Percentiles rank a stretch among this genome's conserved stretches.
These are phyloP conservation scores for Naematelia aurantialba DNA, from an alignment of 768 basidiomycete genomes.

Conservation along the genomic window DNA sequence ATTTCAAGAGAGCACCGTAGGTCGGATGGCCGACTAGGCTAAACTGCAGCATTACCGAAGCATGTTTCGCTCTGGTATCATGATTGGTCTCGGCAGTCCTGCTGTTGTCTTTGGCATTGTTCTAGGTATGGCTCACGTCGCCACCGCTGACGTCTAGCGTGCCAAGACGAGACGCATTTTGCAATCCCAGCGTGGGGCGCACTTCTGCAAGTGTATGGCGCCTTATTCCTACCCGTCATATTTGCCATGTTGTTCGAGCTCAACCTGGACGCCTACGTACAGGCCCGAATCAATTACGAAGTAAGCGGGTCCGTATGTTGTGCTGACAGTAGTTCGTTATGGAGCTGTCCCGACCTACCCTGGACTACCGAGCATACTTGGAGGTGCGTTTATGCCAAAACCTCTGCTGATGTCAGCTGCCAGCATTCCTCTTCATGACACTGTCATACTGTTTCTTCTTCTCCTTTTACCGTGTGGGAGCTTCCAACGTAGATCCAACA, in stretches of 20 bases:
- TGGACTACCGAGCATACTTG: constrained; percentile 75
- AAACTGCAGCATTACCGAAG: constrained; percentile 32
- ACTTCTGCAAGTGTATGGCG: constrained; percentile 72
- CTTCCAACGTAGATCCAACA: constrained; percentile 59
- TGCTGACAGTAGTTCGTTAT: constrained; percentile 37
- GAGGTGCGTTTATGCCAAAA: constrained; percentile 54
- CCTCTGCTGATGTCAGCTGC: constrained; percentile 57
- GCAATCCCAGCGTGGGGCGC: constrained; percentile 67
- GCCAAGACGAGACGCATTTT: constrained; percentile 57
- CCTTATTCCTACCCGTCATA: constrained; percentile 67
- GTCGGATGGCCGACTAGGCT: constrained; percentile 8
- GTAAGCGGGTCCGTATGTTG: constrained; percentile 56
- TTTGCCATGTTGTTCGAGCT: constrained; percentile 73
- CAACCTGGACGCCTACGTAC: constrained; percentile 76
- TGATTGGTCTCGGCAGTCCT: constrained; percentile 68
- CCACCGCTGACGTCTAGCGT: constrained; percentile 53
- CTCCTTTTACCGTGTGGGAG: constrained; percentile 66
- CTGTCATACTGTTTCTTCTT: constrained; percentile 80
- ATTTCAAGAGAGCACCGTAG: constrained; percentile 36
- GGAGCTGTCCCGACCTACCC: constrained; percentile 66
- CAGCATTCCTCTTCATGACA: constrained; percentile 69
- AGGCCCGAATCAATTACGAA: constrained; percentile 79
- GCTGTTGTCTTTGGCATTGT: constrained; percentile 64
- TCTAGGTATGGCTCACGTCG: constrained; percentile 55
- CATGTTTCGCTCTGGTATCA: constrained; percentile 69